Base-by-base conservation (phyloP, 148 eudicot species). In the Nyssa sinensis region DNA sequence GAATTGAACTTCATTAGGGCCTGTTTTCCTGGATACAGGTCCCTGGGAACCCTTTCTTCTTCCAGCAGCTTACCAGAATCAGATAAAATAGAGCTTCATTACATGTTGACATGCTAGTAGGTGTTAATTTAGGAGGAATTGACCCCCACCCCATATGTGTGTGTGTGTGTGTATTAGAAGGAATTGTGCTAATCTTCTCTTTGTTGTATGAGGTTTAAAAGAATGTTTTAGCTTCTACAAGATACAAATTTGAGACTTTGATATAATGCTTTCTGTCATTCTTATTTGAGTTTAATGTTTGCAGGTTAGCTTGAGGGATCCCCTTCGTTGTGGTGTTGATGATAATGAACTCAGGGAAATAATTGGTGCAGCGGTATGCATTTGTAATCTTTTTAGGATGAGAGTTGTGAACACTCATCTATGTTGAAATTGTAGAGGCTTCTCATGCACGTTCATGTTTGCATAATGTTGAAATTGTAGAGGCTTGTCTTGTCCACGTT, bases 251-350 rank as follows among this genome's bases (percentile, higher is more conserved):
- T 41, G 47, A 4, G 75, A 28, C 27, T 41, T n/a, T 41, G 67
- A 62, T 51, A 14, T 7, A 4, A 55, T 55, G 59, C 59, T 24
- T n/a, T 64, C 8, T 30, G 7, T 23, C 55, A 13, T 64, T 31
- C 73, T 44, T 66, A 13, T 62, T 13, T 6, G 14, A 33, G 59
- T 60, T 39, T 62, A 21, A 34, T 61, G 25, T 68, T 67, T 78
- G 62, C 83, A 92, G 97, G 97, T 94, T 78, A 92, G 98, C 84
- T 80, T 94, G 82, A 92, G 98, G 83, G 98, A 92, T 72, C 98
- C 98, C 27, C 84, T 94, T 67, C 97, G 98, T 64, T 31, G 69
- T 67, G 97, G 97, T 80, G 97, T 78, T 67, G 86, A 82, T 63
- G 97, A 94, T 82, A 73, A 49, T 64, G 90, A 88, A 64, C 94